Evolutionary conservation across 768 basidiomycete genomes (phyloP), one percentile per base, ranked within the genome.

Genomic region (Psilocybe subaeruginosa): DNA sequence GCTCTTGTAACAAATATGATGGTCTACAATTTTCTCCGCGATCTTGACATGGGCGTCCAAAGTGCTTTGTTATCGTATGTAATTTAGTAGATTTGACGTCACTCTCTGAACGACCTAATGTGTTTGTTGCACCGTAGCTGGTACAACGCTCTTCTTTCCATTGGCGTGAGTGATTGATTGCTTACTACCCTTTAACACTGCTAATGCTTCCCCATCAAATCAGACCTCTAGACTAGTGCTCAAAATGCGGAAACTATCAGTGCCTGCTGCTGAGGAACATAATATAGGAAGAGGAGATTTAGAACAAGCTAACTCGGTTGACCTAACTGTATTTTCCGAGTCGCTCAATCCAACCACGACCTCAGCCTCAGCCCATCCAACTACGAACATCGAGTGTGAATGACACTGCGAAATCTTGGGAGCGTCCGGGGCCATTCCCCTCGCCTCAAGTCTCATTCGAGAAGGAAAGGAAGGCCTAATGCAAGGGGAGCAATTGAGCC

Each of bases 101-200:
- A n/a, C 11, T 6, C 16, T 39, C 54, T 55, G 17, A 19, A 1
- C 23, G 2, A 27, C 23, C 19, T 27, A 23, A 41, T 7, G 4
- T 0, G 27, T 43, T 14, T 16, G 3, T 30, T 30, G 1, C 37
- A 11, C 11, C 27, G 23, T 16, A 57, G 56, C 16, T 57, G 56
- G 56, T 57, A 57, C 35, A 46, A 48, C n/a, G 16, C 56, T 5
- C 12, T 57, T 9, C 33, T 49, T 23, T 57, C 56, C 4, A 48
- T 57, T 33, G 56, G 30, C 6, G 56, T 57, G 35, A 49, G 56
- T 49, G 8, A 14, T 23, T 23, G 23, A 23, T 23, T 23, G 23
- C 23, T 23, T 23, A 2, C 2, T 23, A 23, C 46, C 19, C 5
- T 17, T 19, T 31, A 47, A 23, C 17, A 4, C 5, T 35, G 8